phyloP scores from a whole-genome alignment of 2,329 filamentous ascomycete genomes.

The Cylindrodendrum hubeiense region DNA sequence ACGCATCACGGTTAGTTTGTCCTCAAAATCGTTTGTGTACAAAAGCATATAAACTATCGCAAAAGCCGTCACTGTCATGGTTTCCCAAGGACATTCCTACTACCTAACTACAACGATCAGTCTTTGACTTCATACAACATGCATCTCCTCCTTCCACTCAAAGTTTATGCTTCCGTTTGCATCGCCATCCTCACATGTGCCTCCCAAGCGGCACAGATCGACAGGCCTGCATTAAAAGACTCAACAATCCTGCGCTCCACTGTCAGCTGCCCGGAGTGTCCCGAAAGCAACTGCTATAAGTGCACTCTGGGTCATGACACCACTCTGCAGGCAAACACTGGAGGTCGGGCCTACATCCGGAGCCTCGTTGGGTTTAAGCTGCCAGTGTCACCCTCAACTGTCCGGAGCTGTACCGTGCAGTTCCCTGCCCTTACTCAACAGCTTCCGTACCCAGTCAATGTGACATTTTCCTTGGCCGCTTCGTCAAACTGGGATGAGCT shows the following conservation, averaged over 20 bases:
- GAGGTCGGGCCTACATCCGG: constrained; percentile 9
- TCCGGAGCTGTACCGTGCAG: constrained; percentile 19
- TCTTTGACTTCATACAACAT: neutral
- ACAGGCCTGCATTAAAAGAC: constrained; percentile 11
- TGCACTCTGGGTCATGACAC: constrained; percentile 20
- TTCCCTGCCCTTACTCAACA: constrained; percentile 4
- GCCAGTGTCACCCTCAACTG: neutral
- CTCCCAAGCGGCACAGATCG: constrained; percentile 4
- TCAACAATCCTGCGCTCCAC: constrained; percentile 22
- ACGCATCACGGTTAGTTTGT: no score
- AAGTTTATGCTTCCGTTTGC: neutral
- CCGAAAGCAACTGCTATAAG: constrained; percentile 12
- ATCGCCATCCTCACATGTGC: no score
- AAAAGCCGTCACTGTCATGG: neutral
- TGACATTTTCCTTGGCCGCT: constrained; percentile 6
- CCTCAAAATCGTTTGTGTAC: no score
- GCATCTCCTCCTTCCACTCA: neutral
- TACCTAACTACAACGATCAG: neutral
- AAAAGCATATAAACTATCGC: no score
- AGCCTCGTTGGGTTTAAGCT: constrained; percentile 17
- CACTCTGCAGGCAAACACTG: constrained; percentile 14
- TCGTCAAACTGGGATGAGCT: constrained; percentile 17
- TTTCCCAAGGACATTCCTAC: neutral
- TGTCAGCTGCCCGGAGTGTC: constrained; percentile 5
- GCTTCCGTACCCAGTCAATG: neutral